A percentile compares a stretch with the other conserved stretches of the same genome.
phyloP scores from a whole-genome alignment of 345 rosid species.

The Salix viminalis region DNA sequence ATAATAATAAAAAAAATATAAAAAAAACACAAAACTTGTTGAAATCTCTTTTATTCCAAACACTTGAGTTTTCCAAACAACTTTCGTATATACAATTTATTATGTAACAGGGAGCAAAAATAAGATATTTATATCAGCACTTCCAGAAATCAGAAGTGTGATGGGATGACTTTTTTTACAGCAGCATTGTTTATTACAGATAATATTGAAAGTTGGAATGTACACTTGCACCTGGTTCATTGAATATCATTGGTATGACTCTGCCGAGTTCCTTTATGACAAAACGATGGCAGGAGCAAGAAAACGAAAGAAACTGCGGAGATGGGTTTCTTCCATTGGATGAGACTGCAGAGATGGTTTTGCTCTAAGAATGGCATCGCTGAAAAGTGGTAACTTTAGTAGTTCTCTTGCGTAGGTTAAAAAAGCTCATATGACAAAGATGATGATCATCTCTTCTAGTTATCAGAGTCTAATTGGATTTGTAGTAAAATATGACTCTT shows the following conservation, averaged over 20 bases:
- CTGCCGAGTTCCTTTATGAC: neutral
- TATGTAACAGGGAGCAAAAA: neutral
- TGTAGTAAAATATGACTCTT: neutral
- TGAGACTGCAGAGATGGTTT: neutral
- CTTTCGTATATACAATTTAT: neutral
- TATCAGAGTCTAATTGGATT: neutral
- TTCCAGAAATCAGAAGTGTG: neutral
- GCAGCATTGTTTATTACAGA: neutral
- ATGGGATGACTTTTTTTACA: too few relatives aligned
- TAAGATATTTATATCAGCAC: constrained; percentile 3
- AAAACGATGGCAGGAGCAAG: neutral
- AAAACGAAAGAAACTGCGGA: neutral
- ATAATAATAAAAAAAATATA: too few relatives aligned
- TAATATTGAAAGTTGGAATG: too few relatives aligned
- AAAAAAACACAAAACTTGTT: too few relatives aligned
- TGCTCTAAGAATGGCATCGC: neutral
- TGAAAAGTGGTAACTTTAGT: neutral
- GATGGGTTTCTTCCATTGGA: neutral
- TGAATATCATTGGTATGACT: too few relatives aligned
- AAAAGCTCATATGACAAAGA: neutral
- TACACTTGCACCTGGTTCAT: too few relatives aligned
- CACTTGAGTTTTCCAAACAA: neutral
- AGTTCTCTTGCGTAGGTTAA: neutral
- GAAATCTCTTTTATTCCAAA: too few relatives aligned
- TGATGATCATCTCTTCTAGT: too few relatives aligned